Base-by-base conservation (phyloP, 2,329 filamentous ascomycete species). In the Fusarium virguliforme region DNA sequence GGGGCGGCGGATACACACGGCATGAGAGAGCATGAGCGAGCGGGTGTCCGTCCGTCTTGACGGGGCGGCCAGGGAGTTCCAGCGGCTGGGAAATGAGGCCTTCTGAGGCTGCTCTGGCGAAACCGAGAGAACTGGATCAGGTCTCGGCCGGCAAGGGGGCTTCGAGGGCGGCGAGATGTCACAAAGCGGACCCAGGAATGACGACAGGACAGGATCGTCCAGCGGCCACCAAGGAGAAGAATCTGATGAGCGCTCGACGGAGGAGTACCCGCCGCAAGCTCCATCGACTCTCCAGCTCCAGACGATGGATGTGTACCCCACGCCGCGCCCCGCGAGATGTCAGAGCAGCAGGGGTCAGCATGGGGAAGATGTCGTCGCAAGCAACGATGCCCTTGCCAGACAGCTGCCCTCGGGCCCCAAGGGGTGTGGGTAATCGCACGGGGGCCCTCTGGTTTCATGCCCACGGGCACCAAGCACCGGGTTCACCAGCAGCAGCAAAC, bases 281-380 rank as follows among this genome's bases (percentile, higher is more conserved):
- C 48, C 51, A 67, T 40, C n/a, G 43, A 18, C 18, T 48, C 56
- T 62, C 58, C 48, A 70, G 51, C 53, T 41, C 62, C 65, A 40
- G 24, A 59, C 13, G 46, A 62, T 54, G 65, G 57, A 57, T 62
- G 50, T 43, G 38, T 56, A 60, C 70, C 69, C 70, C 70, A 72
- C 69, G 66, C 58, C 55, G 56, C 48, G 68, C 66, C 59, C 69
- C 66, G 53, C 66, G 62, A 67, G 58, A 72, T 72, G 69, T 57
- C 55, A 70, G 66, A 72, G 22, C 32, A 54, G 59, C 69, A 72
- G 60, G 66, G 69, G 62, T 61, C 40, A 41, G 40, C 51, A 72
- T 67, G 69, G 69, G 62, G 70, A 67, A 72, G 55, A 60, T 37
- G 56, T 61, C 65, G 46, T 56, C 59, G 34, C 41, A 61, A 64